A percentile compares a stretch with the other conserved stretches of the same genome.
Conservation (phyloP, 129 eudicot genomes). For the Tagetes erecta region DNA sequence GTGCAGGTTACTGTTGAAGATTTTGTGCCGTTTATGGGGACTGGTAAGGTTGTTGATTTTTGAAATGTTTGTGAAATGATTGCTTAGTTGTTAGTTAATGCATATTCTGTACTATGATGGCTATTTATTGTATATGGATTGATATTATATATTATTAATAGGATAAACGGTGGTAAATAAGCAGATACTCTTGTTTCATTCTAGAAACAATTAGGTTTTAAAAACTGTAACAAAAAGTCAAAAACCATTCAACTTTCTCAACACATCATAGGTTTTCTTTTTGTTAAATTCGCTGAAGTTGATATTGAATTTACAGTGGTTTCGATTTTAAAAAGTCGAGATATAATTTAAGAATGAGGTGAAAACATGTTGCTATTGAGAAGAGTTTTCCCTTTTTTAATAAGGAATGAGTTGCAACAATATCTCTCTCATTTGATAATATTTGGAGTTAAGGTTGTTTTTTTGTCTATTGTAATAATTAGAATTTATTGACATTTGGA, state of each 20-base stretch:
- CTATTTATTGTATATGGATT: too few species aligned
- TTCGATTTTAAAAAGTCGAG: background rate
- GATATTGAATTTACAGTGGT: background rate
- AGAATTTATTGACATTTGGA: background rate
- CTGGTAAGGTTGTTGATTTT: constrained; percentile 45
- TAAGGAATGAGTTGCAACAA: background rate
- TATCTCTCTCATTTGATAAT: background rate
- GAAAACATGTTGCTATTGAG: background rate
- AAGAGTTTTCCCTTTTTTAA: background rate
- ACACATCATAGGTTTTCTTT: background rate
- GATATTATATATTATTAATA: too few species aligned
- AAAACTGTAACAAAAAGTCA: background rate
- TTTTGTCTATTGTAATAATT: background rate
- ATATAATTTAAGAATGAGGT: background rate
- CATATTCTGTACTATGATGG: too few species aligned
- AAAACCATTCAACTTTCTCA: background rate
- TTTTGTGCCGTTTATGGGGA: constrained; percentile 92
- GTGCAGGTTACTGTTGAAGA: constrained; percentile 74
- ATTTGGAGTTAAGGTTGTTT: background rate
- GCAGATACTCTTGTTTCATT: background rate
- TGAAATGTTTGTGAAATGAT: background rate
- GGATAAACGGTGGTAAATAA: background rate
- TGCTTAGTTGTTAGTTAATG: too few species aligned
- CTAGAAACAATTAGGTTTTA: background rate
- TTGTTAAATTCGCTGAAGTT: background rate